Evolutionary conservation across 257 asterid genomes (phyloP), one percentile per base, ranked within the genome.

Genomic region (Voacanga thouarsii): DNA sequence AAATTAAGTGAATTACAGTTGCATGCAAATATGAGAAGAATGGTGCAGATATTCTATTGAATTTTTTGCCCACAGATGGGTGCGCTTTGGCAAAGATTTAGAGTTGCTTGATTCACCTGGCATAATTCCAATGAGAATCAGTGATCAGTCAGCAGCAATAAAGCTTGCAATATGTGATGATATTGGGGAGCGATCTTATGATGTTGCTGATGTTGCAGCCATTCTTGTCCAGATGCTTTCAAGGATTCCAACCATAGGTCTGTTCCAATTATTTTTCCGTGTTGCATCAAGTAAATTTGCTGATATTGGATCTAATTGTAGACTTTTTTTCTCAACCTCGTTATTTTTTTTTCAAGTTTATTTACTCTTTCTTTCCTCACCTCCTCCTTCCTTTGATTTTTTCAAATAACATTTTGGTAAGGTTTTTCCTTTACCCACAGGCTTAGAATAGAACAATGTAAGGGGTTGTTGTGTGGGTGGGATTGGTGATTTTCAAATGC

Each of bases 81-180:
- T 93, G 76, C 97, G 91, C 28, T 95, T 96, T 44, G 97, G 98
- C 71, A 89, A 76, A 39, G 99, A 92, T 82, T 82, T 93, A 60
- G 98, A 93, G 85, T 80, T 96, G 84, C 86, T 93, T 74, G 99
- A 96, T 85, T 93, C 99, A 61, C 98, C 99, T 61, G 98, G 99
- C 23, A 88, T 95, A 75, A 89, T 93, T 81, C 98, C 98, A 55
- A 95, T 95, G 99, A 90, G 98, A 84, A 91, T 91, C 78, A 90
- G 89, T 60, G 97, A 94, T 83, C 98, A 92, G 75, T 80, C 97
- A 77, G 93, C 97, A 79, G 97, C 97, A 59, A 83, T 94, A 65
- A 94, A 94, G 84, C 97, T 94, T 70, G 97, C 98, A 80, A 91
- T 94, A 65, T 94, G 98, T 63, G 96, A 94, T 84, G 98, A 94